Base-by-base conservation (phyloP, 345 rosid genomes). In the Cardiospermum halicacabum region DNA sequence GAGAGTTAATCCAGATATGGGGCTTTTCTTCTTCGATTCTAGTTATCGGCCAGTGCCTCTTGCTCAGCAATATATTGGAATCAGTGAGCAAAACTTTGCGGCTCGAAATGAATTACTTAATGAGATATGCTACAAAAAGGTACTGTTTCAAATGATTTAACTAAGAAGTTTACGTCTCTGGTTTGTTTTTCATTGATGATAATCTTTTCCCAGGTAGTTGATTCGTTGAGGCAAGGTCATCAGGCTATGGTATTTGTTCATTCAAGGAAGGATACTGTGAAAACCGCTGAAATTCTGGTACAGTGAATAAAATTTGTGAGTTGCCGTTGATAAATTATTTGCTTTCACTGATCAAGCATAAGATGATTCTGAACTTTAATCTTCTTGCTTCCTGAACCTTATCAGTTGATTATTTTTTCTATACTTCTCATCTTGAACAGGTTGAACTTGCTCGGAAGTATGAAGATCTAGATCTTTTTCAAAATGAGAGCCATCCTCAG, bases 31-130 rank as follows among this genome's bases (percentile, higher is more conserved):
- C 85, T 93, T 93, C 74, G 98, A 93, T 81, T 84, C 98, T 63
- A 93, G 97, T 77, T 93, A 90, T 80, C 97, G 98, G 54, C 98
- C 97, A 9, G 96, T 93, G 74, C 97, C 98, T 73, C 89, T 93
- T 68, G 97, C 96, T 37, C 98, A 93, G 67, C 97, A 93, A 66
- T 93, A 93, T 75, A 93, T 93, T 74, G 98, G 98, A 69, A 88
- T 93, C 36, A 90, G 89, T 71, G 98, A 88, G 86, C 90, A 80
- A 36, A 93, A 93, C 80, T 93, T 82, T 81, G 79, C 78, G 40
- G 90, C 92, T 57, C 91, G 89, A 69, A 88, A 79, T 42, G 96
- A 85, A 30, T 79, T 93, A 77, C 69, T 88, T 78, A 86, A 88
- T 80, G 98, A 90, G 73, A 84, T 90, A 73, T 93, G 98, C 84